These are phyloP conservation scores for Arctostaphylos glauca DNA, from an alignment of 148 eudicot species.

Conservation along the genomic window DNA sequence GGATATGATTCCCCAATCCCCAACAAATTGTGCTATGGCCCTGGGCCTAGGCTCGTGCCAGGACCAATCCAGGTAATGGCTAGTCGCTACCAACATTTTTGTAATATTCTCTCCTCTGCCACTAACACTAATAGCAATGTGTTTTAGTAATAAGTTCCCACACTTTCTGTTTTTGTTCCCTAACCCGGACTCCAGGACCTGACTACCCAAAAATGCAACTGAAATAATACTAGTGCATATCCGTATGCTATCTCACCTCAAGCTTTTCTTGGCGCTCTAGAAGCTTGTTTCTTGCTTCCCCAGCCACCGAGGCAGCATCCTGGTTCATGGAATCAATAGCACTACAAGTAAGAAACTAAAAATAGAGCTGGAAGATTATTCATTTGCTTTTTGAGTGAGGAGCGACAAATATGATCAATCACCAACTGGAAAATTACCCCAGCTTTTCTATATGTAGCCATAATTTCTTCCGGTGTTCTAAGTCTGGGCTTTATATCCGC, in stretches of 20 bases:
- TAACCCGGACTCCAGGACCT: neutral
- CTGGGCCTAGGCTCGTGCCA: too few relatives aligned
- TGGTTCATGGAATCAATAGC: conserved; percentile 24
- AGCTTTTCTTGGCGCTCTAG: conserved; percentile 85
- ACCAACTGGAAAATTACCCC: conserved; percentile 38
- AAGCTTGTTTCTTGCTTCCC: conserved; percentile 81
- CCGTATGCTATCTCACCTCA: conserved; percentile 44
- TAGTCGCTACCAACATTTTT: neutral
- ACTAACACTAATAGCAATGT: neutral
- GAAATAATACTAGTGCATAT: neutral
- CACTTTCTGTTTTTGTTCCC: neutral
- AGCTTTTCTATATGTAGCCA: conserved; percentile 64
- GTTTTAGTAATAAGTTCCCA: neutral
- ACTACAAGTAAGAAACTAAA: neutral
- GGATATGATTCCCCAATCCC: too few relatives aligned
- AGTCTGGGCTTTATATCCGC: conserved; percentile 50
- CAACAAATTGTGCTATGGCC: too few relatives aligned
- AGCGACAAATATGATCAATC: neutral
- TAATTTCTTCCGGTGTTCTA: conserved; percentile 73
- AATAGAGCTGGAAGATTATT: neutral
- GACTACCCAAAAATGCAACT: neutral
- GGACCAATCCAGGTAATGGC: too few relatives aligned
- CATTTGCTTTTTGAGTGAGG: neutral
- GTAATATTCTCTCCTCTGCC: neutral
- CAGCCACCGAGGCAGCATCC: conserved; percentile 74